phyloP scores from a whole-genome alignment of 2,329 filamentous ascomycete species.

The Esteya vermicola region DNA sequence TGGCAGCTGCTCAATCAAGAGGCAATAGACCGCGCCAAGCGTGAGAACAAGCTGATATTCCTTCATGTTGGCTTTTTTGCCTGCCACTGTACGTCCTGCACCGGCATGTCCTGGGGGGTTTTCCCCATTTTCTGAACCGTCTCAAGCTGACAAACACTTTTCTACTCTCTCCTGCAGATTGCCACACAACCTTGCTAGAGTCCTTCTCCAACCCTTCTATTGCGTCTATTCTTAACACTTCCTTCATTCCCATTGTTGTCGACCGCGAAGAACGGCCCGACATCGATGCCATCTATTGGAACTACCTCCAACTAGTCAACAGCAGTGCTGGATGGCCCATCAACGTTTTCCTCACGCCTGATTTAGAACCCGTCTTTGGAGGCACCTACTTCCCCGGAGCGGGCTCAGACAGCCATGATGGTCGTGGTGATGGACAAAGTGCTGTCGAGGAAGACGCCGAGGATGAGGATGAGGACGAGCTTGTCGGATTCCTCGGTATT shows the following conservation, averaged over 20 bases:
- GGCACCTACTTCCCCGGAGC: slow-evolving; percentile 93
- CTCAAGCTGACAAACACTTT: neutral
- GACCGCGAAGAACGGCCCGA: slow-evolving; percentile 91
- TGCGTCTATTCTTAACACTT: slow-evolving; percentile 67
- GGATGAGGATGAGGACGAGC: slow-evolving; percentile 35
- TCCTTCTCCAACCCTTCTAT: slow-evolving; percentile 76
- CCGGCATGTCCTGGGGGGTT: neutral
- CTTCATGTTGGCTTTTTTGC: slow-evolving; percentile 90
- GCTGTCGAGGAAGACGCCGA: neutral
- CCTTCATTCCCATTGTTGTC: slow-evolving; percentile 83
- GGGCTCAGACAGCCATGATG: slow-evolving; percentile 33
- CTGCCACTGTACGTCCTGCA: slow-evolving; percentile 57
- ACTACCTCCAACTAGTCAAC: slow-evolving; percentile 88
- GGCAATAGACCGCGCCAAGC: slow-evolving; percentile 61
- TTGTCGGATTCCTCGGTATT: slow-evolving; percentile 68
- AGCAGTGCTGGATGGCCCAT: slow-evolving; percentile 86
- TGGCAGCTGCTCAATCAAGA: slow-evolving; percentile 85
- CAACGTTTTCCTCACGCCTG: slow-evolving; percentile 91
- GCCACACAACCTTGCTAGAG: slow-evolving; percentile 84
- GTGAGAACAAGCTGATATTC: slow-evolving; percentile 79
- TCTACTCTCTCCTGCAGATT: slow-evolving; percentile 40
- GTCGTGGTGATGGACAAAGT: neutral
- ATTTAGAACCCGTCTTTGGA: slow-evolving; percentile 86
- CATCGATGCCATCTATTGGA: slow-evolving; percentile 94
- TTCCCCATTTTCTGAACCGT: neutral